phyloP scores from a whole-genome alignment of 2,329 filamentous ascomycete genomes.

The Neodidymelliopsis sp. region DNA sequence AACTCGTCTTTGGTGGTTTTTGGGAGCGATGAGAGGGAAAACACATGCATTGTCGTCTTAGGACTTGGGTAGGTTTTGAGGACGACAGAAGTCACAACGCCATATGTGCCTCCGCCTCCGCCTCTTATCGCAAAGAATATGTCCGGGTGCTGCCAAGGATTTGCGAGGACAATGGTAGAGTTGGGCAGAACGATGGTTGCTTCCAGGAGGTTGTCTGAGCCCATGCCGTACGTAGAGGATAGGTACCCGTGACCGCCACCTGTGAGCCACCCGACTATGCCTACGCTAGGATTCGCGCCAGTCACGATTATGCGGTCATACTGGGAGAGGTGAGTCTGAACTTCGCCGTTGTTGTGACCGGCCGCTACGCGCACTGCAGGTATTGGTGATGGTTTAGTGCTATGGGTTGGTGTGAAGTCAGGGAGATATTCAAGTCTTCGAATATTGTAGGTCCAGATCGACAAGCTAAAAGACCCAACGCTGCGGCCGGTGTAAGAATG shows the following conservation, averaged over 20 bases:
- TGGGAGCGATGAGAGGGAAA: slow-evolving; percentile 20
- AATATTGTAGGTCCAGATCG: slow-evolving; percentile 42
- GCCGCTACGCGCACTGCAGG: slow-evolving; percentile 31
- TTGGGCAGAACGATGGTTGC: slow-evolving; percentile 44
- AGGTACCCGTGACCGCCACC: slow-evolving; percentile 51
- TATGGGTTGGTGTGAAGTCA: slow-evolving; percentile 28
- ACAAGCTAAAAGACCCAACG: slow-evolving; percentile 24
- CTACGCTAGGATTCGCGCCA: slow-evolving; percentile 42
- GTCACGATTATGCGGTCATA: slow-evolving; percentile 27
- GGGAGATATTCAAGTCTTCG: slow-evolving; percentile 32
- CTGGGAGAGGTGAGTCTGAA: slow-evolving; percentile 24
- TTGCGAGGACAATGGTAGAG: slow-evolving; percentile 24
- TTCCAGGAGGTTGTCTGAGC: slow-evolving; percentile 47
- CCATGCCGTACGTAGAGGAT: slow-evolving; percentile 48
- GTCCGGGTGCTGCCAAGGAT: slow-evolving; percentile 34
- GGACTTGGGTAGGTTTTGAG: slow-evolving; percentile 42
- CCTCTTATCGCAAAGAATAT: slow-evolving; percentile 54
- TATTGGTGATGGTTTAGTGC: slow-evolving; percentile 7
- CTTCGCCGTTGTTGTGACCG: slow-evolving; percentile 29
- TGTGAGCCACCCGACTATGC: slow-evolving; percentile 51
- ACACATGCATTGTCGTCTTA: slow-evolving; percentile 22
- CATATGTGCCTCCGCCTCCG: slow-evolving; percentile 53
- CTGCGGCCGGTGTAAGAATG: slow-evolving; percentile 37
- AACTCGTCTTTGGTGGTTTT: slow-evolving; percentile 21
- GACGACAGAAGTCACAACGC: slow-evolving; percentile 42